A percentile compares a stretch with the other conserved stretches of the same genome.
Conservation (phyloP, 2,329 filamentous ascomycete genomes). For the Penicillium sp. region DNA sequence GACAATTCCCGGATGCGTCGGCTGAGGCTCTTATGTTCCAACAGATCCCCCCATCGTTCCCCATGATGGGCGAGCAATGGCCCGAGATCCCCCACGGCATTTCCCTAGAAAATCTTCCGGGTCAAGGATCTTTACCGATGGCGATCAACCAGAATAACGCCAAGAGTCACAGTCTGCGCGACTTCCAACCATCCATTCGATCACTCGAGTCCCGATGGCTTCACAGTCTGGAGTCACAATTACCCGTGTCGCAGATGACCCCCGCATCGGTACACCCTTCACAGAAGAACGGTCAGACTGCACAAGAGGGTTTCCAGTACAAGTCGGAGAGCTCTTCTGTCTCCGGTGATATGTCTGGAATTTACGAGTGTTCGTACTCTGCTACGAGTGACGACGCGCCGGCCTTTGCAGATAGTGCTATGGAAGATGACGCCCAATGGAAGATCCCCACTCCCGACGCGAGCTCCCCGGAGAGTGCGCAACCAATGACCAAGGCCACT, state of each 20-base stretch:
- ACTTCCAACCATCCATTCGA: slow-evolving; percentile 31
- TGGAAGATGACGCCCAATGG: slow-evolving; percentile 37
- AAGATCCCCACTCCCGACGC: slow-evolving; percentile 30
- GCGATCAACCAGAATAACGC: slow-evolving; percentile 24
- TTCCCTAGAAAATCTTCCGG: slow-evolving; percentile 19
- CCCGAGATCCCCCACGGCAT: slow-evolving; percentile 22
- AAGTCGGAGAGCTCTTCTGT: slow-evolving; percentile 42
- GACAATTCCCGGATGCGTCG: slow-evolving; percentile 33
- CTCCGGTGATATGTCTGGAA: slow-evolving; percentile 37
- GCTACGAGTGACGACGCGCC: slow-evolving; percentile 34
- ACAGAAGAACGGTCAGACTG: slow-evolving; percentile 23
- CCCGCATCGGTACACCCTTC: slow-evolving; percentile 26
- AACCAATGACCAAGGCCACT: slow-evolving; percentile 30
- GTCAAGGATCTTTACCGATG: slow-evolving; percentile 19
- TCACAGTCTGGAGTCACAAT: slow-evolving; percentile 35
- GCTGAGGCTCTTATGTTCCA: slow-evolving; percentile 36
- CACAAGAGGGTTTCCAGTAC: slow-evolving; percentile 36
- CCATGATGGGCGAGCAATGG: slow-evolving; percentile 34
- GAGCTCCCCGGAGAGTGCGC: slow-evolving; percentile 28
- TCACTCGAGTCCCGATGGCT: slow-evolving; percentile 40
- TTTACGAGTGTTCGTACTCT: slow-evolving; percentile 39
- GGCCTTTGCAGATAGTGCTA: slow-evolving; percentile 32
- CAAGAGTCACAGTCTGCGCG: slow-evolving; percentile 25
- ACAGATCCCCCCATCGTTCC: slow-evolving; percentile 33
- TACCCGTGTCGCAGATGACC: slow-evolving; percentile 33